Evolutionary conservation across 2,329 filamentous ascomycete species (phyloP).

Genomic region (Aspergillus latus): DNA sequence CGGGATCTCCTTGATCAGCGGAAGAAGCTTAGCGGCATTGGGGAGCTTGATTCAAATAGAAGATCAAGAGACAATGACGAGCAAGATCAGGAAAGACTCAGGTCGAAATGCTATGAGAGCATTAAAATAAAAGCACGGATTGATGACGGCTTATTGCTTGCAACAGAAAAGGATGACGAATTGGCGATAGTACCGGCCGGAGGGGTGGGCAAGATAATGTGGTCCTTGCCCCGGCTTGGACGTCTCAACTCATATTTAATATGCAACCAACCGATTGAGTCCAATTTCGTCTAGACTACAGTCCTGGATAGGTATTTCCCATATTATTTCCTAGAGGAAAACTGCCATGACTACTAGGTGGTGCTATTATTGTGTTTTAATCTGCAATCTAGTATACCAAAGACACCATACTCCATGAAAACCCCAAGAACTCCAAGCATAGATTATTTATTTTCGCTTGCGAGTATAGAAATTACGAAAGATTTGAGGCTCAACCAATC

Average conservation of each 20-base stretch:
- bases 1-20: slow-evolving; percentile 12
- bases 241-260: neutral
- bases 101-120: slow-evolving; percentile 3
- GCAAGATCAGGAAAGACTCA: neutral
- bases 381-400: too few species aligned
- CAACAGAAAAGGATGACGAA: slow-evolving; percentile 6
- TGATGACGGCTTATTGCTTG: neutral
- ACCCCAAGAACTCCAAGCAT: too few species aligned
- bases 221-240: neutral
- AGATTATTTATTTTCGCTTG: too few species aligned
- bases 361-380: neutral
- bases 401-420: too few species aligned
- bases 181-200: slow-evolving; percentile 4
- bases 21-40: slow-evolving; percentile 7
- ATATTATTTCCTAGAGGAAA: neutral
- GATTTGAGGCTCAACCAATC: too few species aligned
- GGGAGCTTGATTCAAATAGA: neutral
- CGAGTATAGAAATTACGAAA: too few species aligned
- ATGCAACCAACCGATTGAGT: neutral
- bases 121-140: neutral
- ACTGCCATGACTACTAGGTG: too few species aligned
- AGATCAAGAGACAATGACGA: neutral
- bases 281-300: neutral
- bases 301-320: neutral
- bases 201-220: neutral